Conservation (phyloP, 495 filamentous ascomycete genomes). For the Annulohypoxylon nitens region DNA sequence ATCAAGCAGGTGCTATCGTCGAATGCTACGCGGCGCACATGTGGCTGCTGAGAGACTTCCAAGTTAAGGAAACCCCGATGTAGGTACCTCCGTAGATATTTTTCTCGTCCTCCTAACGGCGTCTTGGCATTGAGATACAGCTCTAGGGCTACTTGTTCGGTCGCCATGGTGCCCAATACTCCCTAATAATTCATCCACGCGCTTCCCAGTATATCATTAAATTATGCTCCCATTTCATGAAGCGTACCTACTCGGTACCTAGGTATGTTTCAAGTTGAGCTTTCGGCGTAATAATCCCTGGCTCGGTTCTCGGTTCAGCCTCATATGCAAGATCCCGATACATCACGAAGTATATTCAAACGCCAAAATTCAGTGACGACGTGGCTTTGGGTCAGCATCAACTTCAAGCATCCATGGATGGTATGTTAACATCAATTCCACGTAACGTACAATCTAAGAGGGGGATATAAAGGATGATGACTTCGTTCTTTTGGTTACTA, state of each 20-base stretch:
- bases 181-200: background rate
- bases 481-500: background rate
- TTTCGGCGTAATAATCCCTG: constrained; percentile 15
- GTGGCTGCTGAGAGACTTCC: no score
- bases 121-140: background rate
- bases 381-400: background rate
- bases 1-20: no score
- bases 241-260: no score
- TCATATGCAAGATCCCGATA: constrained; percentile 42
- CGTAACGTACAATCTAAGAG: background rate
- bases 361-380: background rate
- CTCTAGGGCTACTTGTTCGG: background rate
- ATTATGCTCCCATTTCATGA: background rate
- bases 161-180: background rate
- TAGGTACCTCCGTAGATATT: no score
- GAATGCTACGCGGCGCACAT: no score
- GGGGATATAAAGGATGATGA: background rate
- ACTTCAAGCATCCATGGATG: background rate
- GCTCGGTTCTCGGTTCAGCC: constrained; percentile 27
- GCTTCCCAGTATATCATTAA: background rate
- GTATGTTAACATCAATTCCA: no score
- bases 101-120: background rate
- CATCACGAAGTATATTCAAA: constrained; percentile 3
- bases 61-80: no score
- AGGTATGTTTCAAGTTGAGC: background rate